Percentiles rank a stretch among this genome's conserved stretches.
These are phyloP conservation scores for Calonectria fujianensis DNA, from an alignment of 2,329 filamentous ascomycete genomes.

Conservation along the genomic window DNA sequence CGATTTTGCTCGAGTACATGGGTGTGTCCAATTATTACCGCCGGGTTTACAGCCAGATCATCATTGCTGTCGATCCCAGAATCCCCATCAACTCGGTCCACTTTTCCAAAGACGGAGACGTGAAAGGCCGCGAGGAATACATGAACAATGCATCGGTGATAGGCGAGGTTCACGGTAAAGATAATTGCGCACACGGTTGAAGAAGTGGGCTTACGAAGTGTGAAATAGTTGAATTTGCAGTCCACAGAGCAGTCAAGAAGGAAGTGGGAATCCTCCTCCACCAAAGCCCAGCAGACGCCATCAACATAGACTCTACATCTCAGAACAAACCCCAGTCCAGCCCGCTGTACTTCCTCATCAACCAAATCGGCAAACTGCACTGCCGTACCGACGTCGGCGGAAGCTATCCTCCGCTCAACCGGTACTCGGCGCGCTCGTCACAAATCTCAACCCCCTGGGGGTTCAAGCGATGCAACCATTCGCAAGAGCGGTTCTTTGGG, in stretches of 20 bases:
- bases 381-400: constrained; percentile 30
- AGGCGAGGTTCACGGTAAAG: background rate
- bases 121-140: background rate
- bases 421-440: constrained; percentile 39
- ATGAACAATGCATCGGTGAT: background rate
- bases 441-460: constrained; percentile 48
- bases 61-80: constrained; percentile 47
- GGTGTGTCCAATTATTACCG: constrained; percentile 45
- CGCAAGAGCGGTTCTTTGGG: constrained; percentile 41
- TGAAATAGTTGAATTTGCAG: constrained; percentile 1
- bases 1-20: constrained; percentile 49
- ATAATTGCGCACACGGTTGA: too few species aligned
- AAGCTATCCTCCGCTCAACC: constrained; percentile 44
- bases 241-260: constrained; percentile 35
- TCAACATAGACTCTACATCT: constrained; percentile 21
- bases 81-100: background rate
- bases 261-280: constrained; percentile 47
- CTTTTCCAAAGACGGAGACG: background rate
- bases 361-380: background rate
- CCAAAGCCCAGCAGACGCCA: constrained; percentile 42
- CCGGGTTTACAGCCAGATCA: constrained; percentile 43
- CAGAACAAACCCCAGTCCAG: constrained; percentile 36
- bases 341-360: constrained; percentile 48
- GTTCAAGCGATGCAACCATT: constrained; percentile 42
- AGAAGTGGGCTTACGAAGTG: background rate